Conservation (phyloP, 31 red algal species). For the Odonthalia washingtoniensis region DNA sequence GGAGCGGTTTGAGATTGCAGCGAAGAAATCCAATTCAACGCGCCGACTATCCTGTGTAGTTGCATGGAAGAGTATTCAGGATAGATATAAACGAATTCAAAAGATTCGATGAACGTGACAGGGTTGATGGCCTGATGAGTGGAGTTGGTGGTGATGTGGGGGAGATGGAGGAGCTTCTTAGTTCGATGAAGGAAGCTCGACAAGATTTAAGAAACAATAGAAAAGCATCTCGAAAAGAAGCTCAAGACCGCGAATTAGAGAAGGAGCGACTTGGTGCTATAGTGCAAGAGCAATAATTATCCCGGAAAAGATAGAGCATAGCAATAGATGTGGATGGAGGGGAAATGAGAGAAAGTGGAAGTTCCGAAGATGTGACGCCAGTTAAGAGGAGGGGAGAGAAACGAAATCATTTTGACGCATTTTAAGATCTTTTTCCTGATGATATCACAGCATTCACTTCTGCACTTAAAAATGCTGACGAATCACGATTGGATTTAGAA, state of each 20-base stretch:
- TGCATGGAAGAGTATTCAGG: constrained; percentile 29
- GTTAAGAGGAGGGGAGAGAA: neutral
- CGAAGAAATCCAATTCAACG: neutral
- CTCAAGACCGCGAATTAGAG: neutral
- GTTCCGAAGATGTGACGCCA: neutral
- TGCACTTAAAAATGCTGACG: neutral
- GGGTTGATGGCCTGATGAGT: neutral
- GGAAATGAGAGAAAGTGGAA: neutral
- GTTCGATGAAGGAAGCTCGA: constrained; percentile 15
- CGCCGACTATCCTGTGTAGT: neutral
- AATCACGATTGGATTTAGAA: neutral
- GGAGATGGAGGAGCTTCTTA: constrained; percentile 5
- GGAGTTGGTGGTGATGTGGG: constrained; percentile 28
- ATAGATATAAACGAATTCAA: constrained; percentile 15
- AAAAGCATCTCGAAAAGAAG: neutral
- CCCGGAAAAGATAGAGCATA: neutral
- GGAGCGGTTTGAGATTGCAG: constrained; percentile 31
- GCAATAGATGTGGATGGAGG: no score
- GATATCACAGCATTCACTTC: neutral
- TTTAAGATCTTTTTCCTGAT: neutral
- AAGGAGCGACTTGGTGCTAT: constrained; percentile 30
- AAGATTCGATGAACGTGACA: constrained; percentile 16
- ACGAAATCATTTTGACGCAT: neutral
- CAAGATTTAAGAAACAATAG: constrained; percentile 2
- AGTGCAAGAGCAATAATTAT: neutral